These are phyloP conservation scores for Cephalotrichum gorgonifer DNA, from an alignment of 2,329 filamentous ascomycete species.

Conservation along the genomic window DNA sequence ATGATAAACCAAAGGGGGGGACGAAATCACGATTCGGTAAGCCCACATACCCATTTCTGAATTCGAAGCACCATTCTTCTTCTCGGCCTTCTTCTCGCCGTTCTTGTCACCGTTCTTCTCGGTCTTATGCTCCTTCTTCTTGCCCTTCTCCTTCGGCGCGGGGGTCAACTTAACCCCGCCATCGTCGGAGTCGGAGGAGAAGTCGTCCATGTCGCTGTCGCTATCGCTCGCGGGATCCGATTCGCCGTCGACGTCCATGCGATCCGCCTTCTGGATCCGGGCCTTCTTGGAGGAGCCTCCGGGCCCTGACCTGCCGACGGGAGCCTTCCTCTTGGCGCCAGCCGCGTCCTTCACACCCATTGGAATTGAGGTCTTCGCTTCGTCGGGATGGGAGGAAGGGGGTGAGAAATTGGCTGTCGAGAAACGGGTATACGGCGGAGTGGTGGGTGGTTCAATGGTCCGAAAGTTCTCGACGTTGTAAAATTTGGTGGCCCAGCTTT, in stretches of 20 bases:
- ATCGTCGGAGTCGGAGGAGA: conserved; percentile 40
- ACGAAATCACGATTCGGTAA: not conserved
- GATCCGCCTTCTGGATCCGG: conserved; percentile 28
- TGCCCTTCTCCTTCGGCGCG: conserved; percentile 6
- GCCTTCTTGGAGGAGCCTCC: conserved; percentile 40
- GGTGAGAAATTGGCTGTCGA: not conserved
- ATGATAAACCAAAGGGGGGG: not conserved
- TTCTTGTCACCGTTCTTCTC: conserved; percentile 7
- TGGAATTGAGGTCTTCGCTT: not conserved
- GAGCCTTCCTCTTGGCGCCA: conserved; percentile 48
- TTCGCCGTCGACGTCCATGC: conserved; percentile 14
- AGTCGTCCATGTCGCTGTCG: conserved; percentile 25
- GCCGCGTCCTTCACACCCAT: conserved; percentile 25
- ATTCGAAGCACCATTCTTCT: not conserved
- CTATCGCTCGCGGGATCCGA: conserved; percentile 19
- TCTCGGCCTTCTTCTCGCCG: not conserved
- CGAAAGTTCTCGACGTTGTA: not conserved
- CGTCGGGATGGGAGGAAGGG: not conserved
- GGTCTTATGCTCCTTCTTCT: not conserved
- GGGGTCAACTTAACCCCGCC: conserved; percentile 37
- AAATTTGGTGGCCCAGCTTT: conserved; percentile 1
- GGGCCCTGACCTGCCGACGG: conserved; percentile 29
- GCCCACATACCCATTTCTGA: not conserved
- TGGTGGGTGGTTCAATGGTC: not conserved
- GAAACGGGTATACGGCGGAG: not conserved